Conservation (phyloP, 2,329 filamentous ascomycete genomes). For the Clonostachys rhizophaga region DNA sequence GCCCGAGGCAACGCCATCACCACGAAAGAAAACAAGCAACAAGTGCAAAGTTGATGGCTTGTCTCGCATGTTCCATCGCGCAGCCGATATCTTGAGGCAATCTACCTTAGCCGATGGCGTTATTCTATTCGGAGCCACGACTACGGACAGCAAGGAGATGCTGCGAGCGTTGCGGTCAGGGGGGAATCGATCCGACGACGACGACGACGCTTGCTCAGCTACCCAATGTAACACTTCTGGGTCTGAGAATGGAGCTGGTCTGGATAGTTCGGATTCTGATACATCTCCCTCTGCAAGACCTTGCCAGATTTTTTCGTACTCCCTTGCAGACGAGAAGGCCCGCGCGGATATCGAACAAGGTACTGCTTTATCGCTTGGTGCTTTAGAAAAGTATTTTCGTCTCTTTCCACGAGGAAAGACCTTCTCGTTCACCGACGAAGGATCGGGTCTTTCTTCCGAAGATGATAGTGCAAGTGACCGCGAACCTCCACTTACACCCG, state of each 20-base stretch:
- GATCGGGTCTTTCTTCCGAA: constrained; percentile 17
- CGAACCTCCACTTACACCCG: constrained; percentile 2
- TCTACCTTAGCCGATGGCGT: constrained; percentile 22
- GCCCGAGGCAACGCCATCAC: neutral
- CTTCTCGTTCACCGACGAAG: constrained; percentile 21
- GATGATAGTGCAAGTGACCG: constrained; percentile 21
- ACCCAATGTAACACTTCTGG: constrained; percentile 3
- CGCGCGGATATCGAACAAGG: constrained; percentile 16
- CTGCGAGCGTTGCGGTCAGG: constrained; percentile 1
- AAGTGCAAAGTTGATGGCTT: constrained; percentile 10
- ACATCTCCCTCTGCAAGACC: constrained; percentile 15
- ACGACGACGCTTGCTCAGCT: constrained; percentile 4
- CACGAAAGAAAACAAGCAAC: neutral
- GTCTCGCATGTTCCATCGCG: constrained; percentile 15
- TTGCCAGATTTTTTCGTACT: constrained; percentile 18
- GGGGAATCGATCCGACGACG: constrained; percentile 4
- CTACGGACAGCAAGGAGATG: constrained; percentile 8
- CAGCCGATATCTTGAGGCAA: constrained; percentile 18
- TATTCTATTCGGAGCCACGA: constrained; percentile 19
- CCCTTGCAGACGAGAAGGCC: constrained; percentile 13
- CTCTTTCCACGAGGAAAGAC: constrained; percentile 20
- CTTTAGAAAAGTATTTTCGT: constrained; percentile 20
- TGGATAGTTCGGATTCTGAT: constrained; percentile 20
- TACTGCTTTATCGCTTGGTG: constrained; percentile 15
- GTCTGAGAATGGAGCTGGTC: constrained; percentile 10